Evolutionary conservation across 768 basidiomycete genomes (phyloP), one percentile per base, ranked within the genome.

Genomic region (Panaeolus papilionaceus): DNA sequence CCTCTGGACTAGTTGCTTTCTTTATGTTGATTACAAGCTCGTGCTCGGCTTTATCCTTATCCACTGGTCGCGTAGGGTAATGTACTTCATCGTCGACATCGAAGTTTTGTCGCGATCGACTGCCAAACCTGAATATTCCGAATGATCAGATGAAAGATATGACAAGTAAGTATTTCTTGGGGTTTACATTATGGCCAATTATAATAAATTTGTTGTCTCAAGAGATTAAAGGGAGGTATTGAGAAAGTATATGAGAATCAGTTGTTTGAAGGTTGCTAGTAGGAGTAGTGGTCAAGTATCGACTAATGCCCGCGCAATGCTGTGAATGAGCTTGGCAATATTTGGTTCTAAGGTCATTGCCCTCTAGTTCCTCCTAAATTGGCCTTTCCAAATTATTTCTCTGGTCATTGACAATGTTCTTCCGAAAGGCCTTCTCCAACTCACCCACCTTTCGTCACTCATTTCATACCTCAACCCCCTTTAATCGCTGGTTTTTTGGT

Each of bases 31-130:
- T 85, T 18, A 91, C 90, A 18, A 99, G 88, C 78, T 99, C 98
- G 65, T 91, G 87, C 77, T 99, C 98, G 58, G 95, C 96, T 83
- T 96, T 98, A 75, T 99, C 98, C 84, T 94, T 98, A 83, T 99
- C 97, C 28, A 99, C 98, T 33, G 97, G 97, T 67, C 97, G 88
- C 38, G 97, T 98, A 37, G 97, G 97, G 79, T 95, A 95, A 78
- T 98, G 95, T 68, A 94, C 86, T 72, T 94, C 94, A 64, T 91
- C 91, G 71, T 93, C 92, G 66, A 91, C 82, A 72, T 93, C 92
- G 75, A 89, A 92, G 63, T 76, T 77, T 69, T 78, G 77, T 67
- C 78, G 77, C 70, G 73, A 72, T 65, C 78, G 73, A 68, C 79
- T 77, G 54, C 80, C 78, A 72, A 84, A 82, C 84, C 83, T 86